Percentiles rank a stretch among this genome's conserved stretches.
Evolutionary conservation across 371 early-diverging fungal genomes (phyloP).

Genomic region (Rhizomucor pusillus): DNA sequence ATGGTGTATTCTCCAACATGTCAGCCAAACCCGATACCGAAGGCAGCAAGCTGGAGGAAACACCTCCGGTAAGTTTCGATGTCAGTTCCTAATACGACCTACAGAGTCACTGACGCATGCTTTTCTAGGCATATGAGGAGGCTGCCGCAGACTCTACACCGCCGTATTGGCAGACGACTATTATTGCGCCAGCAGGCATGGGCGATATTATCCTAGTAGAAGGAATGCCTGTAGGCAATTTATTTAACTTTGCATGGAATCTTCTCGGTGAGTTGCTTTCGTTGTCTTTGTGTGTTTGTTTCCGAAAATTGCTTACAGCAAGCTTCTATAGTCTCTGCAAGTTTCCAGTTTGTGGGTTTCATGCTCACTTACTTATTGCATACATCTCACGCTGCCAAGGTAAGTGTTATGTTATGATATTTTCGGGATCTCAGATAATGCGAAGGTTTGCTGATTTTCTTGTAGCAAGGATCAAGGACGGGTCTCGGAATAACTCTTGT

Average conservation of each 20-base stretch:
- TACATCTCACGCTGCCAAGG: slow-evolving; percentile 65
- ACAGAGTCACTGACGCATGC: neutral
- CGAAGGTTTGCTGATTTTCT: neutral
- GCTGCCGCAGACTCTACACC: slow-evolving; percentile 63
- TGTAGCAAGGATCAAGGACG: slow-evolving; percentile 54
- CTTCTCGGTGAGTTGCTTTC: slow-evolving; percentile 42
- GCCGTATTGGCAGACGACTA: slow-evolving; percentile 60
- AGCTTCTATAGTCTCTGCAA: slow-evolving; percentile 53
- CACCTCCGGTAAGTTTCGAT: slow-evolving; percentile 31
- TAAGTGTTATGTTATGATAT: slow-evolving; percentile 10
- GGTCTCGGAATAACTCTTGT: slow-evolving; percentile 61
- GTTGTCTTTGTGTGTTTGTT: neutral
- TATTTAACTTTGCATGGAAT: slow-evolving; percentile 62
- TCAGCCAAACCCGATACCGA: slow-evolving; percentile 56
- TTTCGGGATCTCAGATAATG: neutral
- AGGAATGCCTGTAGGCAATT: slow-evolving; percentile 61
- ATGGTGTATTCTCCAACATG: slow-evolving; percentile 63
- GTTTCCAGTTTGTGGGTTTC: slow-evolving; percentile 73
- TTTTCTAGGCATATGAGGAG: slow-evolving; percentile 55
- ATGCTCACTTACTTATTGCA: slow-evolving; percentile 66
- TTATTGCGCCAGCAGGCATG: slow-evolving; percentile 54
- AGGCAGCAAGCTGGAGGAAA: slow-evolving; percentile 33
- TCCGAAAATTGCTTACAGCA: neutral
- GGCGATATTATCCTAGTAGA: slow-evolving; percentile 63
- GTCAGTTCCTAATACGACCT: neutral